Evolutionary conservation across 345 rosid genomes (phyloP).

Genomic region (Cardamine occulta): DNA sequence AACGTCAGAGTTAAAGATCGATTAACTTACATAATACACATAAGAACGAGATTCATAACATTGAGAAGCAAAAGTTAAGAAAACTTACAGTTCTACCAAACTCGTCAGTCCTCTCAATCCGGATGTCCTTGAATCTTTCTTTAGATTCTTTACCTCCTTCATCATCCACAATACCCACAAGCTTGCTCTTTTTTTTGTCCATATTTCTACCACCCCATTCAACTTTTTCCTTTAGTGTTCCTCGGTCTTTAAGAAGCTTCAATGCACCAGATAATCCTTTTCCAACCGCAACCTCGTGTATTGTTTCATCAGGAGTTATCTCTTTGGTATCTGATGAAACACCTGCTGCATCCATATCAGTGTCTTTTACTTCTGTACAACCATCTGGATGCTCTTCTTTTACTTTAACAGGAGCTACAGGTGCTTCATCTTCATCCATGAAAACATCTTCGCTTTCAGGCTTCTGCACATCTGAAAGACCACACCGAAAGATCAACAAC

Average conservation of each 20-base stretch:
- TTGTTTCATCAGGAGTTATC: constrained; percentile 72
- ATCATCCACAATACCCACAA: constrained; percentile 71
- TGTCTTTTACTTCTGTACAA: constrained; percentile 63
- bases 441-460: constrained; percentile 79
- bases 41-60: background rate
- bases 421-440: constrained; percentile 90
- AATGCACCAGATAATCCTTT: constrained; percentile 90
- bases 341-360: constrained; percentile 52
- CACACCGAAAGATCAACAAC: constrained; percentile 32
- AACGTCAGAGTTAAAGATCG: constrained; percentile 1
- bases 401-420: constrained; percentile 56
- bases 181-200: constrained; percentile 99
- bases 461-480: constrained; percentile 62
- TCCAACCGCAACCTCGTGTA: constrained; percentile 88
- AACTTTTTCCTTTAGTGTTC: constrained; percentile 82
- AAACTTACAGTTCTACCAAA: constrained; percentile 93
- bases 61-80: constrained; percentile 22
- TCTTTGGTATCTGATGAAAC: constrained; percentile 60
- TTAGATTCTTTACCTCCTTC: constrained; percentile 40
- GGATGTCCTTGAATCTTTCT: constrained; percentile 70
- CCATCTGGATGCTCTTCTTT: constrained; percentile 63
- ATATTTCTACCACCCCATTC: constrained; percentile 99
- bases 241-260: constrained; percentile 84
- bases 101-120: constrained; percentile 91
- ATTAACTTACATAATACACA: constrained; percentile 1